Conservation (phyloP, 2,329 filamentous ascomycete species). For the Escovopsis sp. region DNA sequence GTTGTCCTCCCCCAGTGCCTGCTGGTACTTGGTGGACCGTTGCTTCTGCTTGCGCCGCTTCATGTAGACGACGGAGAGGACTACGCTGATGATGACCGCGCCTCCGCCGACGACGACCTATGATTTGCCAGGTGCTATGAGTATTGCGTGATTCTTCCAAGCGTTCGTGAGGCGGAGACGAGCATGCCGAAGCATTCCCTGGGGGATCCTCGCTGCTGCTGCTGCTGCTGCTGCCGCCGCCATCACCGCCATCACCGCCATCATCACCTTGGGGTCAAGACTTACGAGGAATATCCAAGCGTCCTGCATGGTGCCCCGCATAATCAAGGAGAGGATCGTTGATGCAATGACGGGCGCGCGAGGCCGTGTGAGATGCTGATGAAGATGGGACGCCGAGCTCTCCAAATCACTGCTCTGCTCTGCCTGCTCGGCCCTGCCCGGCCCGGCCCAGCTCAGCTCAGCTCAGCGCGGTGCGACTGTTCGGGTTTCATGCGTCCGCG, state of each 20-base stretch:
- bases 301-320: slow-evolving; percentile 1
- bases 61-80: slow-evolving; percentile 1
- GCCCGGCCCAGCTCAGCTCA: not conserved
- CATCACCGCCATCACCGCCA: no score
- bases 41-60: slow-evolving; percentile 8
- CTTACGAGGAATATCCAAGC: slow-evolving; percentile 7
- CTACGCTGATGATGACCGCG: not conserved
- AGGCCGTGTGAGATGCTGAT: not conserved
- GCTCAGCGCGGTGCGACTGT: no score
- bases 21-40: slow-evolving; percentile 15
- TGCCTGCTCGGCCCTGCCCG: not conserved
- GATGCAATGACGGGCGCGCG: not conserved
- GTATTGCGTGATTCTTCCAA: slow-evolving; percentile 1
- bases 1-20: slow-evolving; percentile 17
- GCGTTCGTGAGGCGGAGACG: no score
- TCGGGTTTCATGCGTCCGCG: no score
- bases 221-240: no score
- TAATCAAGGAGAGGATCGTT: not conserved
- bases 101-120: slow-evolving; percentile 2
- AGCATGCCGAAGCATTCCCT: no score
- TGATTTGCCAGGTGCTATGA: not conserved
- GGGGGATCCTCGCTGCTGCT: no score
- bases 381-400: not conserved
- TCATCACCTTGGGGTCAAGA: not conserved
- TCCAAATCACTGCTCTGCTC: not conserved